These are phyloP conservation scores for Heterobasidion occidentale DNA, from an alignment of 1,284 basidiomycete species.

Conservation along the genomic window DNA sequence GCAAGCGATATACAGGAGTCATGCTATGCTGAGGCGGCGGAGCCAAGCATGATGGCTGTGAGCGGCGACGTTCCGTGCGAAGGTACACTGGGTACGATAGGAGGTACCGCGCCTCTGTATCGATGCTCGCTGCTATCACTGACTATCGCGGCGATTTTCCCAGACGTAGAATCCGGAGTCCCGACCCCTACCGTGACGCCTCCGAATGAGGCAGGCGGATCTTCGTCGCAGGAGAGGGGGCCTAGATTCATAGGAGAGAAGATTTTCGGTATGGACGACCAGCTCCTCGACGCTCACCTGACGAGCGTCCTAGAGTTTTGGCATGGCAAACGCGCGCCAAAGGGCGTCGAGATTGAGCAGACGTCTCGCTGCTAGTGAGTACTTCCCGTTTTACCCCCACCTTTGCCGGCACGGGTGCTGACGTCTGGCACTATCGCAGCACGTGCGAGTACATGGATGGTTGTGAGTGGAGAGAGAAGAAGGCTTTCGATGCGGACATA, in stretches of 20 bases:
- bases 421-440: conserved; percentile 25
- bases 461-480: conserved; percentile 80
- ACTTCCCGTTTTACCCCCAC: neutral
- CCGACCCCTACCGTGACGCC: no score
- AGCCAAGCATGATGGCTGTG: no score
- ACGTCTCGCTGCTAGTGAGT: conserved; percentile 65
- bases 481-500: conserved; percentile 36
- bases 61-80: no score
- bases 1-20: no score
- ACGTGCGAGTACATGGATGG: conserved; percentile 73
- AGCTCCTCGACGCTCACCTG: conserved; percentile 51
- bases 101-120: no score
- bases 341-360: conserved; percentile 59
- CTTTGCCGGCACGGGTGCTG: neutral
- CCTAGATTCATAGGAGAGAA: conserved; percentile 58
- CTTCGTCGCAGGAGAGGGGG: conserved; percentile 2
- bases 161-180: no score
- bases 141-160: no score
- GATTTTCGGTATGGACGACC: conserved; percentile 50
- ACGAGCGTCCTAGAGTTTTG: conserved; percentile 62
- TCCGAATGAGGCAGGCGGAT: no score
- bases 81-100: no score
- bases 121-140: no score
- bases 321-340: conserved; percentile 58
- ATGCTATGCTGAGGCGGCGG: no score